These are phyloP conservation scores for Candida sp. DNA, from an alignment of 1,139 yeast species.

Conservation along the genomic window DNA sequence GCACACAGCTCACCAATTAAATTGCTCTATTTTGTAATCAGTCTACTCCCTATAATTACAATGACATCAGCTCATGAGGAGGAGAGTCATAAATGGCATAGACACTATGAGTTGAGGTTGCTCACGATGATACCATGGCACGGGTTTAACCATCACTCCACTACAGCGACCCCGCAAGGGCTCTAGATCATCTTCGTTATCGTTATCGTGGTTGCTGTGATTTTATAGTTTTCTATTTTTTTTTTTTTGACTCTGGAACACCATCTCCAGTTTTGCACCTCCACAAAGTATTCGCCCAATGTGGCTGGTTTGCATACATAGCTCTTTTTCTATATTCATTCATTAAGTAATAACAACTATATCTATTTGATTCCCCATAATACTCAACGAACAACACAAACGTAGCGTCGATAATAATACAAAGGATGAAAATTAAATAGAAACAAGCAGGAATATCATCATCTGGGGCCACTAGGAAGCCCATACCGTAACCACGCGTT, in stretches of 20 bases:
- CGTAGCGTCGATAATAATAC: not conserved
- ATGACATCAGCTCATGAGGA: not conserved
- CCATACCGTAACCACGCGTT: slow-evolving; percentile 45
- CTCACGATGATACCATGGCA: too few species aligned
- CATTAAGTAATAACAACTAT: not conserved
- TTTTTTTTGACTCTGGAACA: slow-evolving; percentile 1
- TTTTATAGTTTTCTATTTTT: not conserved
- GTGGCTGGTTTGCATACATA: not conserved
- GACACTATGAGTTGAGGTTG: too few species aligned
- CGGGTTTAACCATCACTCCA: too few species aligned
- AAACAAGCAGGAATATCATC: too few species aligned
- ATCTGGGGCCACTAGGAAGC: slow-evolving; percentile 21
- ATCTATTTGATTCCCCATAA: not conserved
- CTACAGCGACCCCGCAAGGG: not conserved
- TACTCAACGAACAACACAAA: not conserved
- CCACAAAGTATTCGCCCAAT: not conserved
- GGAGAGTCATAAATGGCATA: too few species aligned
- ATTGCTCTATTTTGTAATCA: slow-evolving; percentile 1
- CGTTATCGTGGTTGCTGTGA: not conserved
- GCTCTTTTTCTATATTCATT: not conserved
- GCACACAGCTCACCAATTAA: slow-evolving; percentile 2
- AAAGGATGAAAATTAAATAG: not conserved
- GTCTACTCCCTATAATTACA: not conserved
- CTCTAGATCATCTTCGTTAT: not conserved
- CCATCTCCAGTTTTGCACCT: not conserved